A percentile compares a stretch with the other conserved stretches of the same genome.
phyloP scores from a whole-genome alignment of 306 rosid genomes.

The Cucurbita argyrosperma region DNA sequence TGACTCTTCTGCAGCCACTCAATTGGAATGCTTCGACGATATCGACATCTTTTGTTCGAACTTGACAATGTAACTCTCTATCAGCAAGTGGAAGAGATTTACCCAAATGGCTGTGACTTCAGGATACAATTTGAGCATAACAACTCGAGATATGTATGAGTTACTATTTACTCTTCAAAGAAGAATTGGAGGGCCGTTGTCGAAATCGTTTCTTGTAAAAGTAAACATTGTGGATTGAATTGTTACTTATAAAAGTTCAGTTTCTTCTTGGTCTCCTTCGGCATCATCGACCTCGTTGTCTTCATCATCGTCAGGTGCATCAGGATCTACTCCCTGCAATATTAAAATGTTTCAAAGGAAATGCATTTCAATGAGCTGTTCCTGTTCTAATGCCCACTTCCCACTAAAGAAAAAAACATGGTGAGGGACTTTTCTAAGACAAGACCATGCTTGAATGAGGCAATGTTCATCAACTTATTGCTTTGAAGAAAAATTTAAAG shows the following conservation, averaged over 20 bases:
- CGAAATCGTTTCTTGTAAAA: background rate
- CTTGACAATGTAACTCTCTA: background rate
- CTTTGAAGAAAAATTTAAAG: background rate
- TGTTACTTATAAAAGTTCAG: constrained; percentile 54
- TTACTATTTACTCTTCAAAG: background rate
- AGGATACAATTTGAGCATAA: background rate
- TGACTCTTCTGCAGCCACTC: background rate
- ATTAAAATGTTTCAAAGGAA: background rate
- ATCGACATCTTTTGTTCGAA: background rate
- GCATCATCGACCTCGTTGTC: constrained; percentile 92
- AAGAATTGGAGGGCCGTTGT: background rate
- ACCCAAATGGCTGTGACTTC: background rate
- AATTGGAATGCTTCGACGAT: background rate
- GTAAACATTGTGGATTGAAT: background rate
- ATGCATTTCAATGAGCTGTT: background rate
- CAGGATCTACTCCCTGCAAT: constrained; percentile 49
- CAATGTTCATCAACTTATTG: background rate
- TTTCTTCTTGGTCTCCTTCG: constrained; percentile 90
- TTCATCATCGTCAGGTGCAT: constrained; percentile 98
- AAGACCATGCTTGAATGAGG: constrained; percentile 2
- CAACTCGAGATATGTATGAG: background rate
- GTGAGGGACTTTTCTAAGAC: background rate
- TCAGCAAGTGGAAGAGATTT: background rate
- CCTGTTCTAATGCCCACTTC: background rate
- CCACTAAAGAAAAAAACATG: background rate